phyloP scores from a whole-genome alignment of 352 stramenopile genomes.

The Pythium pyrilobum region DNA sequence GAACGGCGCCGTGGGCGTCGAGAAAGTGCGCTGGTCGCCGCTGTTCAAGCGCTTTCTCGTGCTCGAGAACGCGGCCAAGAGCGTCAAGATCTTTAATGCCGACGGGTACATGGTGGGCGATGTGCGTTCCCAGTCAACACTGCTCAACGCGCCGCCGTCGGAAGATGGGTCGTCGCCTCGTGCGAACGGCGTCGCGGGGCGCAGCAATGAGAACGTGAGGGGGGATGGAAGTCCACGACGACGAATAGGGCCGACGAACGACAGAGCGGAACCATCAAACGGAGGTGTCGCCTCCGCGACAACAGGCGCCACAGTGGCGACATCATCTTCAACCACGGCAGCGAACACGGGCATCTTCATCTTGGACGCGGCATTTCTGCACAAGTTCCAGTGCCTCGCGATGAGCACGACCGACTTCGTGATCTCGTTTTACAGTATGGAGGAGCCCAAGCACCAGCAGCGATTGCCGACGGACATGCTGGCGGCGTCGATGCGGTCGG shows the following conservation, averaged over 20 bases:
- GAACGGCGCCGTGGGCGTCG: conserved; percentile 42
- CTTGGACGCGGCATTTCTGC: conserved; percentile 60
- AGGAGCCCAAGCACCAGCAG: conserved; percentile 37
- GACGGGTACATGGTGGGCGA: conserved; percentile 52
- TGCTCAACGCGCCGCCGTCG: conserved; percentile 4
- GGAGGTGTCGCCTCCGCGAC: neutral
- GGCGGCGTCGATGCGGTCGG: conserved; percentile 8
- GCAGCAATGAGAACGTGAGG: neutral
- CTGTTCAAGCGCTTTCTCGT: conserved; percentile 56
- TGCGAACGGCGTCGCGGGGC: neutral
- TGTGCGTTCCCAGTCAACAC: conserved; percentile 24
- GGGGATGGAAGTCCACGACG: neutral
- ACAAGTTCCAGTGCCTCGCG: conserved; percentile 51
- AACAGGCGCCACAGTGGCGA: neutral
- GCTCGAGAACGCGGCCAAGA: conserved; percentile 57
- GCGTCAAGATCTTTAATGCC: conserved; percentile 62
- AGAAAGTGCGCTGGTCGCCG: conserved; percentile 70
- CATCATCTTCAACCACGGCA: neutral
- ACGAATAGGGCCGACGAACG: neutral
- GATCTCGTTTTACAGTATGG: conserved; percentile 80
- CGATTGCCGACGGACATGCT: conserved; percentile 9
- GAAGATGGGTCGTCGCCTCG: neutral
- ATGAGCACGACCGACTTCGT: conserved; percentile 73
- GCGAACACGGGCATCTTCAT: conserved; percentile 38
- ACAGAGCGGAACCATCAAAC: neutral